Evolutionary conservation across 108 stramenopile species (phyloP), one percentile per base, ranked within the genome.

Genomic region (Skeletonema marinoi): DNA sequence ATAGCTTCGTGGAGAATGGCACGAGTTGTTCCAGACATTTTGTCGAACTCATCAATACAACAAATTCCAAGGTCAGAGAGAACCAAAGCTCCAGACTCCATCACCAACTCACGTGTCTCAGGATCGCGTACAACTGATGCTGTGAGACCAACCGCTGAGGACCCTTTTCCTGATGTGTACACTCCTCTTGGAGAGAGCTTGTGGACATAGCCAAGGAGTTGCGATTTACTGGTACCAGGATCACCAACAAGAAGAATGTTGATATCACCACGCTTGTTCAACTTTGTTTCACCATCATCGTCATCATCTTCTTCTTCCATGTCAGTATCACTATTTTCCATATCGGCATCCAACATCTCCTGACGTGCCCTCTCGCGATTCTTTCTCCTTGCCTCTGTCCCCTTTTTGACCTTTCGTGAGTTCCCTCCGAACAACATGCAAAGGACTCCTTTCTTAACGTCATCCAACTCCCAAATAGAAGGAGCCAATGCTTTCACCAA

Each of bases 1-100:
- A 99, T 98, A 21, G 98, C 98, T 86, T 99, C 99, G 88, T 99
- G 99, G 3, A 99, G 93, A 69, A 99, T 94, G 9, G 98, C 95
- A 44, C 99, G 90, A 2, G 98, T 99, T 17, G 95, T 87, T 60
- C 96, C 99, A 30, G 89, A 89, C 99, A 99, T 99, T 86, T 99
- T 99, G 74, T 99, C 99, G 77, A 97, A 97, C 84, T 97, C 97
- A 66, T 93, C 92, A 82, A 97, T 97, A 82, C 99, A 99, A 77
- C 98, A 99, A 69, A 99, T 95, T 2, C 99, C 99, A 38, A 92
- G 86, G 77, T 99, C 99, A 38, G 92, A 93, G 58, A 99, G 83
- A 35, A 99, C 99, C 42, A 99, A 83, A 3, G 99, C 99, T 30
- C 99, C 99, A 31, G 85, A 92, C 86, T 99, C 99, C 74, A 99